Evolutionary conservation across 1,139 yeast genomes (phyloP), one percentile per base, ranked within the genome.

Genomic region (Hansenula lynferdii): DNA sequence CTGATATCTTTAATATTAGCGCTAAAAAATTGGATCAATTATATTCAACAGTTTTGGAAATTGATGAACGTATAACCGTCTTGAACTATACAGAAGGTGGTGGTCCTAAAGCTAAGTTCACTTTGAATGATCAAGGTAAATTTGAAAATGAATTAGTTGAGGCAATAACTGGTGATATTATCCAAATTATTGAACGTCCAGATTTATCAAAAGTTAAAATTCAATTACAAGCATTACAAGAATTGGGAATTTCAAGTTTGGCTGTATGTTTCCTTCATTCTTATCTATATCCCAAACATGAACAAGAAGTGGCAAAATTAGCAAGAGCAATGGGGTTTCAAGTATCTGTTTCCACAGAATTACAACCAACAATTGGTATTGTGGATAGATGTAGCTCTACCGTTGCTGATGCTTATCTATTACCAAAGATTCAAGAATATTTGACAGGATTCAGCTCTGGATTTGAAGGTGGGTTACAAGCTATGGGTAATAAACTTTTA

Each of bases 371-470:
- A 81, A 80, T 84, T 47, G 83, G 82, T 54, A 70, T 76, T 30
- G 77, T 84, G 21, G 74, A 83, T 25, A 66, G 94, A 43, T 85
- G 87, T 1, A 81, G 80, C 47, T 80, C 89, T 14, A 71, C 86
- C 4, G 75, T 79, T 16, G 87, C 85, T 1, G 92, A 85, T 60
- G 86, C 92, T 1, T 84, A 84, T 54, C 61, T 85, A 42, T 81
- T 90, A 3, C 94, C 94, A 2, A 83, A 79, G 36, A 79, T 84
- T 35, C 68, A 74, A 42, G 67, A 74, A 26, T 84, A 84, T 54
- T 64, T 84, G 31, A 58, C 67, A 24, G 74, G 79, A 16, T 81
- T 85, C 51, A 74, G 78, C 36, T 55, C 68, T 5, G 92, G 92
- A 2, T 68, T 84, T 48, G 62, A 62, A 33, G 77, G 77, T 2